phyloP scores from a whole-genome alignment of 2,329 filamentous ascomycete species.

The Diaporthe citrichinensis region DNA sequence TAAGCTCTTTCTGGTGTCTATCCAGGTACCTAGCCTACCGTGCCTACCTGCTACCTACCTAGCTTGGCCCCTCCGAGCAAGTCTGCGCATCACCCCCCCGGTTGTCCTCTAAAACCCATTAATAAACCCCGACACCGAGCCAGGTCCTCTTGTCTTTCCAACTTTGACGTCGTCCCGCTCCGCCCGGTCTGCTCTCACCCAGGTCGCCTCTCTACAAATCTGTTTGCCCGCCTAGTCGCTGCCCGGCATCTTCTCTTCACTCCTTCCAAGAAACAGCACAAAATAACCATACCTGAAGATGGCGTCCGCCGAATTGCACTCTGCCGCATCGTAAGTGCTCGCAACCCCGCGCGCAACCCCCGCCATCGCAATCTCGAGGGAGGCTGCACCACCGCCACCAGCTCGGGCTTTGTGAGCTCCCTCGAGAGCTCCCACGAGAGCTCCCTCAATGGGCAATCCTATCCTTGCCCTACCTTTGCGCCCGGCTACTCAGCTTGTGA shows the following conservation, averaged over 20 bases:
- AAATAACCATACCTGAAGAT: conserved; percentile 47
- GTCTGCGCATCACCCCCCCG: conserved; percentile 33
- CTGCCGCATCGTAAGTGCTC: conserved; percentile 49
- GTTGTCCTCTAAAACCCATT: conserved; percentile 26
- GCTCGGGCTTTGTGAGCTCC: conserved; percentile 20
- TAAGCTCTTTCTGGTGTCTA: conserved; percentile 36
- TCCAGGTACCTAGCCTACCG: background rate
- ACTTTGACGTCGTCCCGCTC: conserved; percentile 32
- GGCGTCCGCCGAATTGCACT: conserved; percentile 48
- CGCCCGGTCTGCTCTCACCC: conserved; percentile 36
- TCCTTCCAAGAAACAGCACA: conserved; percentile 24
- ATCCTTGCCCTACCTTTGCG: background rate
- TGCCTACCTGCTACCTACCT: background rate
- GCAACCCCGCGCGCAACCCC: conserved; percentile 36
- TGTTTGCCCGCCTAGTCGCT: conserved; percentile 26
- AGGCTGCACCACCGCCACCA: conserved; percentile 18
- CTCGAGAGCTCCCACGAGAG: conserved; percentile 22
- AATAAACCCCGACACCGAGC: conserved; percentile 40
- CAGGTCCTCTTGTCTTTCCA: conserved; percentile 33
- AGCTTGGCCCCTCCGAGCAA: conserved; percentile 32
- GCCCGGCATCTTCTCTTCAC: conserved; percentile 16
- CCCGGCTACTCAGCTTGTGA: background rate
- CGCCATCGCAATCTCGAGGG: conserved; percentile 32
- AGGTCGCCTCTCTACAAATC: conserved; percentile 25
- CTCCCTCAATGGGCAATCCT: background rate